Base-by-base conservation (phyloP, 768 basidiomycete species). In the Suillus occidentalis region DNA sequence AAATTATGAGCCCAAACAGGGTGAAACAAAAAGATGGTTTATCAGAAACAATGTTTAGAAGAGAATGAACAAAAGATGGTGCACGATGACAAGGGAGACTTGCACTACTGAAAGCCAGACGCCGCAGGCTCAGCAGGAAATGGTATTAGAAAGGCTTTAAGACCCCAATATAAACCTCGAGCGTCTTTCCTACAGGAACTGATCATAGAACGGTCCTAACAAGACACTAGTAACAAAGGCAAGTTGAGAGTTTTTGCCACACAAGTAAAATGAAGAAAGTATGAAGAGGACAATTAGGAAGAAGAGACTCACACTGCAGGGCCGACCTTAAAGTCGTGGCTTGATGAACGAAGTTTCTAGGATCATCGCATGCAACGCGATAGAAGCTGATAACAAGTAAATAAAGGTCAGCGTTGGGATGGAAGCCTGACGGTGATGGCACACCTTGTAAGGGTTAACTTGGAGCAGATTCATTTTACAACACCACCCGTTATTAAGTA, bases 41-140 rank as follows among this genome's bases (percentile, higher is more conserved):
- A 55, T 52, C 58, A 60, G 55, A 66, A 61, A 65, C 63, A 42
- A n/a, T 25, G 45, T 49, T 50, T 59, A 45, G 60, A 60, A 18
- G 39, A 55, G 45, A 57, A 50, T 56, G 58, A 61, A 40, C 37
- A 20, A 61, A 61, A 63, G 61, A 42, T 8, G 31, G 28, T 50
- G 49, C 16, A 68, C 56, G 25, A 45, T 14, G 40, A 64, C 52
- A 60, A 55, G 64, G 62, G 65, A 42, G 39, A 52, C 40, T 18
- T 42, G 40, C 58, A 42, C 58, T 10, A 10, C 58, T 43, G 25
- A 16, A 28, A 18, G 39, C 57, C 9, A 39, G 8, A 58, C 56
- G 22, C 56, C 39, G 57, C 22, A 39, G 22, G 22, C 37, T 58
- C 22, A 40, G 22, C 47, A 58, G n/a, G 40, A 42, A 59, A 31